Conservation (phyloP, 2,329 filamentous ascomycete genomes). For the Trichoderma lentiforme region DNA sequence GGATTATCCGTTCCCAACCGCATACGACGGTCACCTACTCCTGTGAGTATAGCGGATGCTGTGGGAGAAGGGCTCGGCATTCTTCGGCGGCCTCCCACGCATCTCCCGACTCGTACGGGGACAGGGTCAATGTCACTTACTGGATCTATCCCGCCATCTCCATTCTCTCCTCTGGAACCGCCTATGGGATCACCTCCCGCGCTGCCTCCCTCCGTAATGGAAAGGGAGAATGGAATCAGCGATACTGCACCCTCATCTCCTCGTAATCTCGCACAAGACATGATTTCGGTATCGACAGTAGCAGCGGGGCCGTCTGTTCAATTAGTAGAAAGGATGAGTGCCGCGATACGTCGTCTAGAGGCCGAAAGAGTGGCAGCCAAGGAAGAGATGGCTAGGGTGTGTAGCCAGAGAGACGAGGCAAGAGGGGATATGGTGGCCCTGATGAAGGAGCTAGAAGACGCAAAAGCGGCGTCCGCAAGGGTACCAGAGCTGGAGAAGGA, state of each 20-base stretch:
- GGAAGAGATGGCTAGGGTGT: conserved; percentile 79
- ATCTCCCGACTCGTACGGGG: conserved; percentile 43
- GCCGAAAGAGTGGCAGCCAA: conserved; percentile 84
- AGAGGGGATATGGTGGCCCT: conserved; percentile 84
- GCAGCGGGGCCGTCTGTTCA: conserved; percentile 91
- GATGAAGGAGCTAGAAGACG: conserved; percentile 80
- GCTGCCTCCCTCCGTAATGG: conserved; percentile 40
- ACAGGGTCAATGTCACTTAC: conserved; percentile 39
- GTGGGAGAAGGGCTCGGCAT: conserved; percentile 39
- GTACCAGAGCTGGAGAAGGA: conserved; percentile 65
- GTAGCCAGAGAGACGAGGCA: conserved; percentile 85
- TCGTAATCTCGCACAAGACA: conserved; percentile 72
- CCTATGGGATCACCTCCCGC: conserved; percentile 33
- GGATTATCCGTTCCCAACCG: conserved; percentile 42
- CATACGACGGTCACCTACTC: conserved; percentile 37
- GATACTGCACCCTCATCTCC: conserved; percentile 51
- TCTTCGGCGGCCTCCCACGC: conserved; percentile 49
- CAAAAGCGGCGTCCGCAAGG: conserved; percentile 56
- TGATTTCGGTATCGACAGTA: conserved; percentile 84
- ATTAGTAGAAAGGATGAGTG: conserved; percentile 93
- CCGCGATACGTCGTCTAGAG: conserved; percentile 85
- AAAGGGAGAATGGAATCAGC: conserved; percentile 53
- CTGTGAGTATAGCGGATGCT: conserved; percentile 47
- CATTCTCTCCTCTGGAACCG: conserved; percentile 49
- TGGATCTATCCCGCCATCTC: conserved; percentile 37